Conservation (phyloP, 768 basidiomycete genomes). For the Amanita subjunquillea region DNA sequence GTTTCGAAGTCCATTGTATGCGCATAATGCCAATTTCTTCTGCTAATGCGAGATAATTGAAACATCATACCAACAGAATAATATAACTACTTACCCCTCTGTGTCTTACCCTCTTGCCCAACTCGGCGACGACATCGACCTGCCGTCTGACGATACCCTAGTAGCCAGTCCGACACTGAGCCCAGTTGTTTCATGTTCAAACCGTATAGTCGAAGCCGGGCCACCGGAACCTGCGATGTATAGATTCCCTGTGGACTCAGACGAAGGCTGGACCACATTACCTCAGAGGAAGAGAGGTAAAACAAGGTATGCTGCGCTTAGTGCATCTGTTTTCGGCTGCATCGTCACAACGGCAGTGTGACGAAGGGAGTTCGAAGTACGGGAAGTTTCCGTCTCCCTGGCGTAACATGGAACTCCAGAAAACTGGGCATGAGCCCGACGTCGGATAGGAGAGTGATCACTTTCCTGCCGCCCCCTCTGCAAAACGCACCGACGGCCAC, state of each 20-base stretch:
- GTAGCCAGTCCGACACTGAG: constrained; percentile 2
- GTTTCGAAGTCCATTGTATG: not conserved
- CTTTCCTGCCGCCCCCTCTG: constrained; percentile 3
- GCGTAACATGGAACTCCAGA: not conserved
- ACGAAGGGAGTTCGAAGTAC: not conserved
- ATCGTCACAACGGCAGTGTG: not conserved
- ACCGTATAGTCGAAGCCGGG: not conserved
- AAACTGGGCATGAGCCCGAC: constrained; percentile 1
- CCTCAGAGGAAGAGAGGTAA: constrained; percentile 2
- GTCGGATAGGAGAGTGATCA: not conserved
- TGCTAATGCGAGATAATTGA: not conserved
- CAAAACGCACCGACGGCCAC: not conserved
- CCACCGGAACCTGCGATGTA: not conserved
- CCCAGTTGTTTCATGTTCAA: not conserved
- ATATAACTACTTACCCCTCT: not conserved
- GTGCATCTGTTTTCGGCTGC: not conserved
- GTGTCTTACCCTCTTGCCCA: not conserved
- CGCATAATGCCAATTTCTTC: not conserved
- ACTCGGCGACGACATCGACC: not conserved
- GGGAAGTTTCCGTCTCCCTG: not conserved
- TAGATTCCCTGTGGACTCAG: not conserved
- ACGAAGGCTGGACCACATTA: constrained; percentile 6
- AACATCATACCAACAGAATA: not conserved
- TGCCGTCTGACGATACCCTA: constrained; percentile 6
- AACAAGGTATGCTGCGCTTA: not conserved